Conservation (phyloP, 352 stramenopile species). For the Pythium periplocum region DNA sequence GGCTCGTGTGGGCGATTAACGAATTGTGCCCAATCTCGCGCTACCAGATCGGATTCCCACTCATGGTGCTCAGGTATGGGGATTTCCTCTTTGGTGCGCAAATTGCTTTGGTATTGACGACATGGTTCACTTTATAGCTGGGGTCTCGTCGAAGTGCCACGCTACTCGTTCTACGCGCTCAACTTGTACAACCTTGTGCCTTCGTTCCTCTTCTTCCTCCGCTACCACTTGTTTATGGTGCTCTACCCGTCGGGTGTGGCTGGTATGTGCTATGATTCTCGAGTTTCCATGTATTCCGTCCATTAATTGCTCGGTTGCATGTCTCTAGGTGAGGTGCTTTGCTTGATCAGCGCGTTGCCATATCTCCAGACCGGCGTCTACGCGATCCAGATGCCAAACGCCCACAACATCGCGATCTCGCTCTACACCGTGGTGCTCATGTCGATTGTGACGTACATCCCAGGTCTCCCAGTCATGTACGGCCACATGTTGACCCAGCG, state of each 20-base stretch:
- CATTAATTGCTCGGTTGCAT: neutral
- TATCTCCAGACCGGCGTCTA: constrained; percentile 58
- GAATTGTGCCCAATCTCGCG: constrained; percentile 74
- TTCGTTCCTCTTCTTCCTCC: constrained; percentile 95
- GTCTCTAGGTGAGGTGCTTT: constrained; percentile 54
- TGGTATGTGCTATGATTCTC: constrained; percentile 48
- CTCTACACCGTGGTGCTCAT: constrained; percentile 67
- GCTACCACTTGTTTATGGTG: constrained; percentile 98
- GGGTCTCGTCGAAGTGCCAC: constrained; percentile 89
- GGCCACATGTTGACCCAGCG: constrained; percentile 81
- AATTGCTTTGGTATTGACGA: neutral
- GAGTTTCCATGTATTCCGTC: too few species aligned
- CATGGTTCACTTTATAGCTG: constrained; percentile 32
- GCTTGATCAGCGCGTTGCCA: constrained; percentile 62
- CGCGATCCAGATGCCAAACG: constrained; percentile 69
- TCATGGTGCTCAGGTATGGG: constrained; percentile 66
- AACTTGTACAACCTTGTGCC: constrained; percentile 93
- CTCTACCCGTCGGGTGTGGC: constrained; percentile 97
- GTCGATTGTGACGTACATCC: constrained; percentile 69
- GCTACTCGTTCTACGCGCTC: constrained; percentile 97
- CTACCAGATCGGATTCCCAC: constrained; percentile 78
- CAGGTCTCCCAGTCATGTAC: constrained; percentile 81
- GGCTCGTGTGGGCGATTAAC: constrained; percentile 94
- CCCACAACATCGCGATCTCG: constrained; percentile 72
- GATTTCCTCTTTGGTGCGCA: neutral